Evolutionary conservation across 116 monocot genomes (phyloP).

Genomic region (Cymodocea nodosa): DNA sequence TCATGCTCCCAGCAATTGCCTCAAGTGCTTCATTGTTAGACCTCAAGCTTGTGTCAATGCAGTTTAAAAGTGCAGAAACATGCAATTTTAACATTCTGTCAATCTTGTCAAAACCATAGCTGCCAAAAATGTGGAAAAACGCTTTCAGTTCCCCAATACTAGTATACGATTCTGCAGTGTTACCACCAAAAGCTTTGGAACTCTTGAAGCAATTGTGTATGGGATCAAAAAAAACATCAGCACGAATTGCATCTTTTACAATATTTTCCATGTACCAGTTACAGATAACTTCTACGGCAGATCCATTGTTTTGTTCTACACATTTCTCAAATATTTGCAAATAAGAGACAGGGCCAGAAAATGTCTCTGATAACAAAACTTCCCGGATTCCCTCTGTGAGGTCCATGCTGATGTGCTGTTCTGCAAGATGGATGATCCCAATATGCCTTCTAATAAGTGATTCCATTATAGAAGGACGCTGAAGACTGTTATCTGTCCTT

Average conservation of each 20-base stretch:
- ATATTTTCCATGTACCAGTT: constrained; percentile 29
- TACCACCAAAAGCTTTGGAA: constrained; percentile 45
- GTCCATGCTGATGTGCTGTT: constrained; percentile 96
- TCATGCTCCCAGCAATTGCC: constrained; percentile 49
- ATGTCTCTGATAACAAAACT: constrained; percentile 10
- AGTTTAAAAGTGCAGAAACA: constrained; percentile 60
- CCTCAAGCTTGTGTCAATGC: constrained; percentile 58
- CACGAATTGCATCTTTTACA: constrained; percentile 56
- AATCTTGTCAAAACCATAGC: constrained; percentile 76
- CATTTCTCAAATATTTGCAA: neutral
- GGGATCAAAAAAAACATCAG: constrained; percentile 50
- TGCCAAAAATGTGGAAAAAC: constrained; percentile 61
- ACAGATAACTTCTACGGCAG: neutral
- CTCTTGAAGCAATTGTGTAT: constrained; percentile 55
- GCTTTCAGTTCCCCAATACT: constrained; percentile 59
- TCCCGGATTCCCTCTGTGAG: constrained; percentile 78
- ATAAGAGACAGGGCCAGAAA: neutral
- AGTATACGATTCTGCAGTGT: constrained; percentile 68
- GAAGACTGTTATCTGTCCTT: constrained; percentile 61
- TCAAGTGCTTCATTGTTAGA: constrained; percentile 81
- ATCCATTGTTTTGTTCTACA: neutral
- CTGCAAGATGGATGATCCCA: constrained; percentile 68
- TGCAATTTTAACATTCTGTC: constrained; percentile 59
- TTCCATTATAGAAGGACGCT: constrained; percentile 72
- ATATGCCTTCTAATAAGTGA: constrained; percentile 64